Percentiles rank a stretch among this genome's conserved stretches.
Conservation (phyloP, 192 early-diverging fungal genomes). For the Backusella liffmaniae region DNA sequence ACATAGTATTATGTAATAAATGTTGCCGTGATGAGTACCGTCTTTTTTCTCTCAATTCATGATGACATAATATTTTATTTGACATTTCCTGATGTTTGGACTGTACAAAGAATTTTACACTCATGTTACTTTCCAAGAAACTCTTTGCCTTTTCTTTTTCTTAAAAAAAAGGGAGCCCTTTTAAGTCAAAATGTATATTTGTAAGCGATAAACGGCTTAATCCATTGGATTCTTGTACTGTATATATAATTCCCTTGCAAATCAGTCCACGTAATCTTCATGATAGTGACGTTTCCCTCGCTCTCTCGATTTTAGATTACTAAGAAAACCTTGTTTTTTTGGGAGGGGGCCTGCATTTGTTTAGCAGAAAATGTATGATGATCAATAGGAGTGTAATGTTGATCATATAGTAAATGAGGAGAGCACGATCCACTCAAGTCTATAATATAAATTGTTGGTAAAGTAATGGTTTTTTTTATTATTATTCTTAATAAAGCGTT, state of each 20-base stretch:
- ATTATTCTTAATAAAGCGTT: background rate
- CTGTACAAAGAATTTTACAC: background rate
- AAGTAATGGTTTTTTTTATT: background rate
- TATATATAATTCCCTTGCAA: too few species aligned
- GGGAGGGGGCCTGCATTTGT: too few species aligned
- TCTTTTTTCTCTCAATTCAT: background rate
- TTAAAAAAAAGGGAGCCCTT: background rate
- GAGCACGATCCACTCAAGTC: background rate
- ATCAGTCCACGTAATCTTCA: too few species aligned
- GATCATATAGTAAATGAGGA: background rate
- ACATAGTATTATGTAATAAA: background rate
- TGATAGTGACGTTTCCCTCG: too few species aligned
- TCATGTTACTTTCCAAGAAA: background rate
- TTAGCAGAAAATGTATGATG: background rate
- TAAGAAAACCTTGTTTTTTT: background rate
- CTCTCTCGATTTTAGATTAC: background rate
- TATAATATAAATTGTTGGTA: background rate
- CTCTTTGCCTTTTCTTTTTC: background rate
- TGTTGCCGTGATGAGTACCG: background rate
- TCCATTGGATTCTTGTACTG: background rate
- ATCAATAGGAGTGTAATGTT: background rate
- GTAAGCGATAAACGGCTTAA: background rate
- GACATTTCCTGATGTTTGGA: background rate
- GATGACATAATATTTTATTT: constrained; percentile 4
- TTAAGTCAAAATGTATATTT: background rate